Conservation (phyloP, 2,329 filamentous ascomycete species). For the Trichophyton simii region DNA sequence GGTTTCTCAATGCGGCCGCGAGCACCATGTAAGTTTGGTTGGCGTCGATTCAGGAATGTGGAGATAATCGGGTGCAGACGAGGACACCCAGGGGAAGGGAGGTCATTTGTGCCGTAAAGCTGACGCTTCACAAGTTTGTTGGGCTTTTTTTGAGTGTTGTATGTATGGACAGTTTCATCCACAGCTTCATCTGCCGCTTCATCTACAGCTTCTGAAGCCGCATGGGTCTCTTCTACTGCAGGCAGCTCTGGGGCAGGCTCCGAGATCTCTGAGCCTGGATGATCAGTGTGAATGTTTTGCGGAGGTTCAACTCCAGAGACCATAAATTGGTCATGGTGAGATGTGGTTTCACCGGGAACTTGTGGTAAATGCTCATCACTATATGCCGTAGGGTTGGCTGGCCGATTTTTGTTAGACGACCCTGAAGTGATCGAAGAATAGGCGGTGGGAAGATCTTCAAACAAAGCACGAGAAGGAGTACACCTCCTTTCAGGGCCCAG, state of each 20-base stretch:
- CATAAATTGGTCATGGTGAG: background rate
- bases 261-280: background rate
- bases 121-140: conserved; percentile 6
- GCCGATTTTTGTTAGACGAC: background rate
- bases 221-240: background rate
- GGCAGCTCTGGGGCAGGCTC: background rate
- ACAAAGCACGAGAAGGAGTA: conserved; percentile 13
- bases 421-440: conserved; percentile 15
- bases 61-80: background rate
- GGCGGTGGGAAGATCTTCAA: conserved; percentile 14
- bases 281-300: background rate
- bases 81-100: background rate
- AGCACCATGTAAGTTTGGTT: conserved; percentile 8
- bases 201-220: background rate
- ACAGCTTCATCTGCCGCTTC: background rate
- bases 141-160: background rate
- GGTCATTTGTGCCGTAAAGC: background rate
- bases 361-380: background rate
- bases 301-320: background rate
- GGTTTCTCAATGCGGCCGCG: conserved; percentile 11
- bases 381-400: background rate
- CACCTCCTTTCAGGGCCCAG: conserved; percentile 4
- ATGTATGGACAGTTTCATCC: background rate
- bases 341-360: too few relatives aligned
- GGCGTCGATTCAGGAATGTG: conserved; percentile 6